Evolutionary conservation across 1,139 yeast species (phyloP).

Genomic region (Debaryomyces sp.): DNA sequence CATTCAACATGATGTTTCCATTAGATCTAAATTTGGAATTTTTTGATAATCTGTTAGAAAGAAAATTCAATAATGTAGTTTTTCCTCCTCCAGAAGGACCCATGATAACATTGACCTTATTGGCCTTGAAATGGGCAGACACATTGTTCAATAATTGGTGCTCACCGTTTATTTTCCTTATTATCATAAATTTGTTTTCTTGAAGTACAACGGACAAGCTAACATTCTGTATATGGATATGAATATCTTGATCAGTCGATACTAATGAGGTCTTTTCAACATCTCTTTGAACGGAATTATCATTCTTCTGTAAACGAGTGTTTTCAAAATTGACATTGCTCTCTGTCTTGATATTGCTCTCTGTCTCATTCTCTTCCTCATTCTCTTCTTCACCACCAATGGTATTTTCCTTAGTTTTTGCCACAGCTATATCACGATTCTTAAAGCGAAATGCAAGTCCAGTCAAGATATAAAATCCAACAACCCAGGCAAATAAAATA

Average conservation of each 20-base stretch:
- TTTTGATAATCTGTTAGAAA: slow-evolving; percentile 63
- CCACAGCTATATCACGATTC: slow-evolving; percentile 57
- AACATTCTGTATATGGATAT: slow-evolving; percentile 22
- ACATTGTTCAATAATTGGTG: slow-evolving; percentile 44
- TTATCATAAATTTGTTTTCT: slow-evolving; percentile 7
- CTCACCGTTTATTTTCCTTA: slow-evolving; percentile 9
- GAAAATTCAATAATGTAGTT: slow-evolving; percentile 67
- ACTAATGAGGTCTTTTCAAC: background rate
- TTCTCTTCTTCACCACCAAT: slow-evolving; percentile 35
- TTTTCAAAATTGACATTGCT: background rate
- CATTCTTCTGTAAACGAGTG: background rate
- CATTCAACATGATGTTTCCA: slow-evolving; percentile 29
- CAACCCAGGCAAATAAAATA: slow-evolving; percentile 59
- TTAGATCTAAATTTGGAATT: slow-evolving; percentile 22
- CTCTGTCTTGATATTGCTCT: background rate
- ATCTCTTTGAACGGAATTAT: background rate
- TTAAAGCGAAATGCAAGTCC: slow-evolving; percentile 46
- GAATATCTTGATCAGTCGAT: slow-evolving; percentile 15
- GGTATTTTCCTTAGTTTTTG: slow-evolving; percentile 41
- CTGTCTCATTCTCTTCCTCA: slow-evolving; percentile 15
- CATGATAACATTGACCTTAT: slow-evolving; percentile 78
- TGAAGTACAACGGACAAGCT: slow-evolving; percentile 21
- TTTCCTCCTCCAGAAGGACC: slow-evolving; percentile 93
- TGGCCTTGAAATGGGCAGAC: slow-evolving; percentile 58
- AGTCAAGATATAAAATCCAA: slow-evolving; percentile 57